Evolutionary conservation across 179 eudicot genomes (phyloP), one percentile per base, ranked within the genome.

Genomic region (Silene vulgaris): DNA sequence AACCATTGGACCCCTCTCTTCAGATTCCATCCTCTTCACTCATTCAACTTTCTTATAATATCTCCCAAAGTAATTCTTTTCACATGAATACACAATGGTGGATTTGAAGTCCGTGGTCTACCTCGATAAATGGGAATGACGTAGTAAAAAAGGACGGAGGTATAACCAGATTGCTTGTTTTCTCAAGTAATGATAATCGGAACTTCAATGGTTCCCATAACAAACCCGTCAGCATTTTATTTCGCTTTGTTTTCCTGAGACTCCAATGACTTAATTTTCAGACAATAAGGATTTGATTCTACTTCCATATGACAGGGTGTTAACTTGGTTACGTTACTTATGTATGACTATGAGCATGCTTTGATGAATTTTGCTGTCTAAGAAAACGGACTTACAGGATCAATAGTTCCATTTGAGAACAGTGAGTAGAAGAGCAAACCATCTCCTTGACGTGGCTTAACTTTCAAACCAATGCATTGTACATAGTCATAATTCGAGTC

Each of bases 361-460:
- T 69, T 21, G 6, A 67, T 14, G 16, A 8, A 35, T 30, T 11
- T 23, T 16, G 30, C 69, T 29, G 30, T 63, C 6, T 65, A 60
- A 71, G 26, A 64, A 71, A 74, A 70, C 2, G n/a, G 64, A 86
- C 97, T 88, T 76, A 92, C 96, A 54, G 89, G 88, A 79, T 92
- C 96, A 43, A 90, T 92, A 16, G 94, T 89, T 69, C 94, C 96
- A 80, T 92, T 92, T 40, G 89, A 74, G 78, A 84, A 88, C 75
- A 92, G 65, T 4, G 97, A 92, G 80, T 92, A 90, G 77, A 92
- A 92, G 26, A 92, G 87, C 32, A 92, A 80, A 65, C 96, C 97
- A 63, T 90, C 96, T 79, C 97, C 97, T 80, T 74, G 74, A n/a
- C 81, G 92, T 29, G 97, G 97, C 82, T 87, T 90, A 72, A 92